Evolutionary conservation across 2,329 filamentous ascomycete genomes (phyloP).

Genomic region (Diplocarpon rosae): DNA sequence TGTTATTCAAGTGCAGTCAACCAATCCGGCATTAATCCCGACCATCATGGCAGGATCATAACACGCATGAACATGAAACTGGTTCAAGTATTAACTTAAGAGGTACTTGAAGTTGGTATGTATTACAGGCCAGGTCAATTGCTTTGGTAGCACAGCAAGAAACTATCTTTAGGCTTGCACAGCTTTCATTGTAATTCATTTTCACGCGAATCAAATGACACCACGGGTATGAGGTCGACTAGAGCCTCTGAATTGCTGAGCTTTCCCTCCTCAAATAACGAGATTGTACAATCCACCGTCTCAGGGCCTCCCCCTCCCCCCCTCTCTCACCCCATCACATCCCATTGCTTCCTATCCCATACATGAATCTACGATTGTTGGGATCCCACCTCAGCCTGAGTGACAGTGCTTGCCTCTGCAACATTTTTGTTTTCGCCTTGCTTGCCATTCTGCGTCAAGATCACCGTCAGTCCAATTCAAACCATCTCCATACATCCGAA

Average conservation of each 20-base stretch:
- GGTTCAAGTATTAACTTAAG: no score
- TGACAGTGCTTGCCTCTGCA: conserved; percentile 40
- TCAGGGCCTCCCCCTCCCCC: conserved; percentile 4
- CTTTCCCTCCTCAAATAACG: conserved; percentile 17
- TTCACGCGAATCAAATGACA: not conserved
- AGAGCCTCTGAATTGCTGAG: conserved; percentile 10
- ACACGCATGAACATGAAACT: no score
- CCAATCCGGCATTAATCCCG: no score
- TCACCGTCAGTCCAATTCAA: conserved; percentile 11
- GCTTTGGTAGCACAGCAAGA: no score
- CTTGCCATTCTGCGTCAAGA: conserved; percentile 71
- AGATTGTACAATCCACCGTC: conserved; percentile 21
- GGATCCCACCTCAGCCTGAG: conserved; percentile 21
- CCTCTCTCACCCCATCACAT: not conserved
- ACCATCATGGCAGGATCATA: no score
- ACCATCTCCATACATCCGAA: not conserved
- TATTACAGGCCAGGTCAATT: no score
- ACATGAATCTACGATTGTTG: conserved; percentile 2
- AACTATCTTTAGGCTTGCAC: no score
- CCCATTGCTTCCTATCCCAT: conserved; percentile 2
- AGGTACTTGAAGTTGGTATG: no score
- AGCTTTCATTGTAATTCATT: not conserved
- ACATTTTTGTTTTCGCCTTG: conserved; percentile 76
- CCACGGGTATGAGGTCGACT: not conserved
- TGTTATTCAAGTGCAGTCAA: no score